Base-by-base conservation (phyloP, 1,284 basidiomycete species). In the Cryptococcus wingfieldii region DNA sequence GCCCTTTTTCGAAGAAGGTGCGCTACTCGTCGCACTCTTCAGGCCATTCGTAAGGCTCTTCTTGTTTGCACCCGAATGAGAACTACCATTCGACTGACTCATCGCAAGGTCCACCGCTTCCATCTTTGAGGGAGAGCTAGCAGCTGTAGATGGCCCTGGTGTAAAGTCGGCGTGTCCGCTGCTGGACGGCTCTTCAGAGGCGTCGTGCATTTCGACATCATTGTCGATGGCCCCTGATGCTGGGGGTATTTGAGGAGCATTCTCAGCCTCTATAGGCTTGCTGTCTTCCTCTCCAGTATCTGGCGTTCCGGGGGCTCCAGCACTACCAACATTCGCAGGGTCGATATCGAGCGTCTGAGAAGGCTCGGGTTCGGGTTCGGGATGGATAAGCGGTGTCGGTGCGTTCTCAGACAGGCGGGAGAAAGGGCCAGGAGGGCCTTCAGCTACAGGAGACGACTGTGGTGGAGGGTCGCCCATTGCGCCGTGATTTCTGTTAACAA, bases 1-100 rank as follows among this genome's bases (percentile, higher is more conserved):
- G 23, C 49, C 54, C 31, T 63, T 62, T 14, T 51, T 51, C 28
- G 42, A 27, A 19, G n/a, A 18, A 4, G 34, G 16, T 4, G 45
- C 62, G 18, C 47, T 51, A 42, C 60, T 64, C 51, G 48, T 55
- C 19, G 34, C 43, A n/a, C 43, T 52, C 5, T 23, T 39, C 42
- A 41, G 42, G 47, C 28, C 28, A n/a, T 18, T 8, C 14, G 8
- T 31, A 10, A 19, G 27, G 45, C 45, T 12, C 5, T 16, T 16
- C 2, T 10, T 31, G 8, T 10, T 16, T 47, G 16, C 45, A 47
- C 19, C 46, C 25, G 18, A 10, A 16, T 18, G 23, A 4, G 46
- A 28, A 13, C 12, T 47, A 3, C n/a, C 19, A 13, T 42, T 42
- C 41, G n/a, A n/a, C 39, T 12, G 7, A 19, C 16, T 19, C 39